Percentiles rank a stretch among this genome's conserved stretches.
Conservation (phyloP, 495 filamentous ascomycete genomes). For the Daldinia grandis region DNA sequence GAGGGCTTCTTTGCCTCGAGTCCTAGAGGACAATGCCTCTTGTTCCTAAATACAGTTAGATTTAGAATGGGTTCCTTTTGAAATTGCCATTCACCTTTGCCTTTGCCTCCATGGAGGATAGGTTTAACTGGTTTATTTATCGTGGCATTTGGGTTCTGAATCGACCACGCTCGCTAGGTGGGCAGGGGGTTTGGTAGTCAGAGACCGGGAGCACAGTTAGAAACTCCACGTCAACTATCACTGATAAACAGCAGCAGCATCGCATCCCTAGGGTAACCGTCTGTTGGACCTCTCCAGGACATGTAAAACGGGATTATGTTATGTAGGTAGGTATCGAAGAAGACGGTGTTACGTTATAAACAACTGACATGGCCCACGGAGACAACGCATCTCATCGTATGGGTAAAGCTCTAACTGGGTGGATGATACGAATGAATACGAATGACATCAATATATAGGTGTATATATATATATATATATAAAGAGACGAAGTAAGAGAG, state of each 20-base stretch:
- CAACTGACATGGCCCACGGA: conserved; percentile 20
- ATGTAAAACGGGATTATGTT: background rate
- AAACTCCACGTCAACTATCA: conserved; percentile 12
- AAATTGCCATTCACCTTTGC: conserved; percentile 48
- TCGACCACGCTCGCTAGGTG: background rate
- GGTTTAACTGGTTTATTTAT: conserved; percentile 6
- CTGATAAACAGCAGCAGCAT: conserved; percentile 13
- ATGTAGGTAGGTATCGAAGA: conserved; percentile 5
- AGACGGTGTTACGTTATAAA: conserved; percentile 13
- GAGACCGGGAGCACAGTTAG: background rate
- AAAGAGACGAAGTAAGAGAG: conserved; percentile 2
- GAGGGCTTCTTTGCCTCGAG: conserved; percentile 72
- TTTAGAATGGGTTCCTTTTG: conserved; percentile 25
- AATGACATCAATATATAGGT: background rate
- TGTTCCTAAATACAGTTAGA: conserved; percentile 61
- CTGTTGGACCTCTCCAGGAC: background rate
- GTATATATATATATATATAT: conserved; percentile 9
- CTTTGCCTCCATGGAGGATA: conserved; percentile 49
- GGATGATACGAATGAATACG: conserved; percentile 2
- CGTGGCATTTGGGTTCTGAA: background rate
- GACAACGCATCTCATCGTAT: conserved; percentile 14
- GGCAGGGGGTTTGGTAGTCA: background rate
- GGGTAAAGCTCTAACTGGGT: background rate
- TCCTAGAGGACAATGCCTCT: conserved; percentile 63
- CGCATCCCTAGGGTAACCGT: background rate